Conservation (phyloP, 208 protist species). For the Zelonia costaricensis region DNA sequence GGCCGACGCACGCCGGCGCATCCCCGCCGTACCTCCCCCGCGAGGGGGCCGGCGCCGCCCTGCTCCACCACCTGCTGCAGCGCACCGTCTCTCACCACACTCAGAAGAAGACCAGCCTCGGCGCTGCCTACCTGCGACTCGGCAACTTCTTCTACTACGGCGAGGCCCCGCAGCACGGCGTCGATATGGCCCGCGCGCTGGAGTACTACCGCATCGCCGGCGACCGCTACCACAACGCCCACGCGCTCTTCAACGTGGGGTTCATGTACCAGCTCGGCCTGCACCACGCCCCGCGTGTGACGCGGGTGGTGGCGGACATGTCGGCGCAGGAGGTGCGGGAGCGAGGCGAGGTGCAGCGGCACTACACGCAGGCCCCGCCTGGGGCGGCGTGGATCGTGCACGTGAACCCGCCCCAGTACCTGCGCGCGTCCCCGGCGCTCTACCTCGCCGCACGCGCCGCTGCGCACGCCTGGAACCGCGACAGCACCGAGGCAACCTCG, state of each 20-base stretch:
- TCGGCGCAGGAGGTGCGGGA: not conserved
- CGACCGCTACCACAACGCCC: slow-evolving; percentile 26
- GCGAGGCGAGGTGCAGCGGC: slow-evolving; percentile 1
- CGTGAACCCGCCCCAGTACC: slow-evolving; percentile 18
- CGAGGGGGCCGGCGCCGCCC: slow-evolving; percentile 39
- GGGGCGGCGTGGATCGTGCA: slow-evolving; percentile 21
- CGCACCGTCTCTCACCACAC: slow-evolving; percentile 21
- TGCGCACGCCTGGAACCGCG: slow-evolving; percentile 20
- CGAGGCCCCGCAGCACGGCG: slow-evolving; percentile 45
- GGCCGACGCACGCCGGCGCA: not conserved
- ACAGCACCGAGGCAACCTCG: slow-evolving; percentile 14
- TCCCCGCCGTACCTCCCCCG: slow-evolving; percentile 39
- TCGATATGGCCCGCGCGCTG: slow-evolving; percentile 47
- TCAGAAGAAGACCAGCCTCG: slow-evolving; percentile 9
- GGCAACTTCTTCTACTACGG: slow-evolving; percentile 80
- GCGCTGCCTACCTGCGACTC: slow-evolving; percentile 53
- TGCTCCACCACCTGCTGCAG: slow-evolving; percentile 53
- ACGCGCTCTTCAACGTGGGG: slow-evolving; percentile 64
- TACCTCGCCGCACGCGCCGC: slow-evolving; percentile 14
- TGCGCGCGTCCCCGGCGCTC: slow-evolving; percentile 7
- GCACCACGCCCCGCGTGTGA: slow-evolving; percentile 22
- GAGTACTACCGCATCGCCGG: slow-evolving; percentile 61
- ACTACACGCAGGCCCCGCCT: not conserved
- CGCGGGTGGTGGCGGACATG: slow-evolving; percentile 6
- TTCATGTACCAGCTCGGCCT: slow-evolving; percentile 73